phyloP scores from a whole-genome alignment of 208 protist species.

The Leishmania tarentolae region DNA sequence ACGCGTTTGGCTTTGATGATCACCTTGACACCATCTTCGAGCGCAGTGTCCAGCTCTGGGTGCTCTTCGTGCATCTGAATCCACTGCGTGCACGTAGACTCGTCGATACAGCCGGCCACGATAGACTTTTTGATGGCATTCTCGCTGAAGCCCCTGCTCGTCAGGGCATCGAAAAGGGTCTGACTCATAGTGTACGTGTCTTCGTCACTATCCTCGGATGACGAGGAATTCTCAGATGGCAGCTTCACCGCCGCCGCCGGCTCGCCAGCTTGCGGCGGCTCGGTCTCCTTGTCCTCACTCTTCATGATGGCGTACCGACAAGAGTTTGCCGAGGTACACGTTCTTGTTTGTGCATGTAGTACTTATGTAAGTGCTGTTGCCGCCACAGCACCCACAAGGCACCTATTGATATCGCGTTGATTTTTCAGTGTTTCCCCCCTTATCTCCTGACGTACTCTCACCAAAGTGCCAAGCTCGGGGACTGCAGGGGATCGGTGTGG shows the following conservation, averaged over 20 bases:
- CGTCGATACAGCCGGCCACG: conserved; percentile 79
- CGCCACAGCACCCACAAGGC: not conserved
- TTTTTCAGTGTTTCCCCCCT: not conserved
- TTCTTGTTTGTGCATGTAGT: not conserved
- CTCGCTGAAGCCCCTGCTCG: conserved; percentile 71
- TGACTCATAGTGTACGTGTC: conserved; percentile 57
- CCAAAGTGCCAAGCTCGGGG: not conserved
- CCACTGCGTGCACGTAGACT: conserved; percentile 79
- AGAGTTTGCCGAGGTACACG: no score
- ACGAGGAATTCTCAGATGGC: not conserved
- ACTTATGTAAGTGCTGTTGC: not conserved
- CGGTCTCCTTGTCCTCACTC: not conserved
- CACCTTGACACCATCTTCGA: conserved; percentile 72
- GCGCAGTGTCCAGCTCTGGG: conserved; percentile 80
- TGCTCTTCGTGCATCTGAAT: conserved; percentile 85
- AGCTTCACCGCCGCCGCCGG: not conserved
- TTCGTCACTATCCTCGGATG: conserved; percentile 11
- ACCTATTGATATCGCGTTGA: not conserved
- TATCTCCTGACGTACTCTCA: not conserved
- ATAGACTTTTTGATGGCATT: conserved; percentile 91
- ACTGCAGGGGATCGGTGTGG: not conserved
- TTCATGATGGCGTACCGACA: not conserved
- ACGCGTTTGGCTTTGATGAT: conserved; percentile 61
- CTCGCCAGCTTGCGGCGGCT: not conserved
- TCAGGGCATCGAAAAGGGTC: conserved; percentile 55